phyloP scores from a whole-genome alignment of 1,284 basidiomycete species.

The Gymnopus androsaceus region DNA sequence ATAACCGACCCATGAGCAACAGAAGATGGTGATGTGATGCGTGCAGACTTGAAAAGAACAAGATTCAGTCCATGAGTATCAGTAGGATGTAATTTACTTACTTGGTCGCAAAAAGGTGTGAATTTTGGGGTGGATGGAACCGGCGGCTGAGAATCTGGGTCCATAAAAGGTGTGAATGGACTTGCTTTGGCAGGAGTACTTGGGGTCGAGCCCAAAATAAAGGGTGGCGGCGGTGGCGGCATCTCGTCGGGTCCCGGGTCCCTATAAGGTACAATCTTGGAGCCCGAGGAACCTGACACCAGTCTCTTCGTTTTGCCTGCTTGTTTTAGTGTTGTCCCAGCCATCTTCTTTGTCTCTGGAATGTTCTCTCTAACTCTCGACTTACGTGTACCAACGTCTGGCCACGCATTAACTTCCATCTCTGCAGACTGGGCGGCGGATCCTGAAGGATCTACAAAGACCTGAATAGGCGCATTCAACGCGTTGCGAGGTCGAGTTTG shows the following conservation, averaged over 20 bases:
- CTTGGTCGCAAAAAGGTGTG: conserved; percentile 69
- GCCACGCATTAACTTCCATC: conserved; percentile 51
- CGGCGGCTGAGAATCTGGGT: conserved; percentile 28
- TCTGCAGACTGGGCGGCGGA: conserved; percentile 45
- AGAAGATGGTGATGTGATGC: conserved; percentile 24
- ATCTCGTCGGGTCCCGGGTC: conserved; percentile 49
- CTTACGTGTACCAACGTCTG: conserved; percentile 73
- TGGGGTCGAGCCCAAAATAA: conserved; percentile 13
- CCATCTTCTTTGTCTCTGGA: conserved; percentile 64
- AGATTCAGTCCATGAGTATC: conserved; percentile 8
- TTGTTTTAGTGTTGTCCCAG: conserved; percentile 64
- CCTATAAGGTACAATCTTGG: conserved; percentile 57
- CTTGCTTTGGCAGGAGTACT: conserved; percentile 34
- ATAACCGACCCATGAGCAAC: conserved; percentile 54
- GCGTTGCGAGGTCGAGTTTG: conserved; percentile 22
- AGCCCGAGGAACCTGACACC: conserved; percentile 41
- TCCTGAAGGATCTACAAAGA: conserved; percentile 71
- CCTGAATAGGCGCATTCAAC: conserved; percentile 60
- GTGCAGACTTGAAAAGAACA: conserved; percentile 6
- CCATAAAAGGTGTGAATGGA: conserved; percentile 41
- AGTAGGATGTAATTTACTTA: conserved; percentile 30
- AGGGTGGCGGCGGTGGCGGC: conserved; percentile 32
- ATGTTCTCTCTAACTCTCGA: conserved; percentile 75
- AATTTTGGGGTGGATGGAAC: conserved; percentile 57
- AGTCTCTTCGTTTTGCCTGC: conserved; percentile 54